A percentile compares a stretch with the other conserved stretches of the same genome.
These are phyloP conservation scores for Boletus mariae DNA, from an alignment of 1,284 basidiomycete genomes.

Conservation along the genomic window DNA sequence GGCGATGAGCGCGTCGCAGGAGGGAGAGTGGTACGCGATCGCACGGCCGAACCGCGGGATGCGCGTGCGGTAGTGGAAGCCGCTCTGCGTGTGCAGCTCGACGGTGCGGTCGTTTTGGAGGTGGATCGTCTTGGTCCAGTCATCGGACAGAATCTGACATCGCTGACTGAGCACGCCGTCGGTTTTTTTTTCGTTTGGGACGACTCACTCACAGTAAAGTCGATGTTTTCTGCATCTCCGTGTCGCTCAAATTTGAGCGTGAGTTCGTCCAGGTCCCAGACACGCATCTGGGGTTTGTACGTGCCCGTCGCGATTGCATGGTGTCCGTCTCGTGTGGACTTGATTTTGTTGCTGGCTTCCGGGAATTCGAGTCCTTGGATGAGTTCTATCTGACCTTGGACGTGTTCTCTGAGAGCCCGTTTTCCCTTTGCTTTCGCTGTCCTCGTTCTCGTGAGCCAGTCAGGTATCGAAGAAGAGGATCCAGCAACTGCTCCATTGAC, in stretches of 20 bases:
- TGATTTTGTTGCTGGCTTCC: constrained; percentile 90
- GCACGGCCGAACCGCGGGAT: constrained; percentile 94
- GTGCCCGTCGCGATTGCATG: constrained; percentile 94
- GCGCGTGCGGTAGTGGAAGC: constrained; percentile 88
- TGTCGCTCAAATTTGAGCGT: constrained; percentile 96
- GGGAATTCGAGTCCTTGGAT: constrained; percentile 97
- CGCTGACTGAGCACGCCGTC: constrained; percentile 8
- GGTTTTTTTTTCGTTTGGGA: neutral
- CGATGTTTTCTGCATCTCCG: constrained; percentile 95
- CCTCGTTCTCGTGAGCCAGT: constrained; percentile 82
- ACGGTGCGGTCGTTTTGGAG: constrained; percentile 95
- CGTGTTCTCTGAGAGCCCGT: constrained; percentile 59
- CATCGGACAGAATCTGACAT: constrained; percentile 85
- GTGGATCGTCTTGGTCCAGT: constrained; percentile 99
- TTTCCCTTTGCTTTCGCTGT: constrained; percentile 51
- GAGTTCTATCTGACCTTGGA: constrained; percentile 80
- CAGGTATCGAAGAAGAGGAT: constrained; percentile 81
- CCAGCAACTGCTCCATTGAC: constrained; percentile 84
- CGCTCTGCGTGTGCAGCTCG: constrained; percentile 92
- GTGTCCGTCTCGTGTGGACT: constrained; percentile 87
- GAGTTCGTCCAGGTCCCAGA: constrained; percentile 93
- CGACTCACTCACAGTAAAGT: constrained; percentile 82
- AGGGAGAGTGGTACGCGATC: constrained; percentile 86
- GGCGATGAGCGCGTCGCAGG: constrained; percentile 76
- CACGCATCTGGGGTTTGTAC: constrained; percentile 97